These are phyloP conservation scores for Celoporthe dispersa DNA, from an alignment of 2,329 filamentous ascomycete species.

Conservation along the genomic window DNA sequence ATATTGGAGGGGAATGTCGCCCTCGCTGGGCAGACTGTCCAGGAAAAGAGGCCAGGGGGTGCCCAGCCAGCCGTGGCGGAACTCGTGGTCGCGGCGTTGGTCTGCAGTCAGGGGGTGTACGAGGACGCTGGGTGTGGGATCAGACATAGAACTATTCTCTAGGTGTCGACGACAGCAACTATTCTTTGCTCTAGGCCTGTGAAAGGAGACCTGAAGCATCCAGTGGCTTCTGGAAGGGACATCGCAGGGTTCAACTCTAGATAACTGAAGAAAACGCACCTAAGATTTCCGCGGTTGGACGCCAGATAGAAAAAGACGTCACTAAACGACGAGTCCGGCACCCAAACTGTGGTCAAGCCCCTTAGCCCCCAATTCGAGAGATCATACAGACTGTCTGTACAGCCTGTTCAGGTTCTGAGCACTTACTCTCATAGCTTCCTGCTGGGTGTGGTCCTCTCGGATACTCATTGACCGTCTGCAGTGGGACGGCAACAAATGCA, in stretches of 20 bases:
- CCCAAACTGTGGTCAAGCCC: conserved; percentile 35
- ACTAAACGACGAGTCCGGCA: conserved; percentile 41
- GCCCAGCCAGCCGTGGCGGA: conserved; percentile 41
- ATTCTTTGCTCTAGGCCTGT: neutral
- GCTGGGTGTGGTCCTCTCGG: conserved; percentile 42
- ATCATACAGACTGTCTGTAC: neutral
- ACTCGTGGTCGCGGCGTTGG: conserved; percentile 40
- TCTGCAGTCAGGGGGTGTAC: conserved; percentile 39
- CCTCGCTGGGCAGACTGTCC: conserved; percentile 36
- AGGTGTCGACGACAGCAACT: neutral
- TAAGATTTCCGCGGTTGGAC: conserved; percentile 38
- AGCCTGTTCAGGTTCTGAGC: neutral
- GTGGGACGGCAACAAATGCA: conserved; percentile 41
- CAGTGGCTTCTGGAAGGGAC: neutral
- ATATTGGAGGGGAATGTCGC: conserved; percentile 39
- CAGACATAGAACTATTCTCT: neutral
- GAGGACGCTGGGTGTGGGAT: conserved; percentile 33
- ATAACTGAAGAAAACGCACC: conserved; percentile 30
- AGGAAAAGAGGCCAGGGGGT: conserved; percentile 41
- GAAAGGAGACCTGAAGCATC: neutral
- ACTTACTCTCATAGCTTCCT: conserved; percentile 42
- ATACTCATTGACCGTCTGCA: conserved; percentile 39
- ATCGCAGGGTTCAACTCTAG: too few relatives aligned
- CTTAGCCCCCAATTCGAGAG: neutral
- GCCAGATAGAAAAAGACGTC: conserved; percentile 43